Evolutionary conservation across 2,329 filamentous ascomycete species (phyloP), one percentile per base, ranked within the genome.

Genomic region (Diaporthe nobilis): DNA sequence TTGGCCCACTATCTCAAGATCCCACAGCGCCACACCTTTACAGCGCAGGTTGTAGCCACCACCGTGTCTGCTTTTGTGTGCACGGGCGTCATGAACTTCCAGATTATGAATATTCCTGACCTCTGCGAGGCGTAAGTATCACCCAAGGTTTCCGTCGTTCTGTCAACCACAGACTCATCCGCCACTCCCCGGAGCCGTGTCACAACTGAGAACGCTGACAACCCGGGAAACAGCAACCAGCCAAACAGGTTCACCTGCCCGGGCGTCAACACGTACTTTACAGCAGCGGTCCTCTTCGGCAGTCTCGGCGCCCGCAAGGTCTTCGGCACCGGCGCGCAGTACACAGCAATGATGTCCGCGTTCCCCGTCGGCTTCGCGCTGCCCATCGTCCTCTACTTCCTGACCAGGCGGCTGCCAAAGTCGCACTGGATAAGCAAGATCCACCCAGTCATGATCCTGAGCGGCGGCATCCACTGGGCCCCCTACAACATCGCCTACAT

Each of bases 1-100:
- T 77, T 82, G 72, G 81, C 80, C 0, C 81, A 82, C 71, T 91
- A 91, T 81, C 86, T 90, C 83, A 91, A 91, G 83, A 90, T 92
- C 25, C 90, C 91, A 8, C 91, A 90, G 0, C 87, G 88, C 20
- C 87, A 91, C 44, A 89, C 90, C 10, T 92, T 92, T 78, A 82
- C 85, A 31, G 90, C 90, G 1, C 90, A 92, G 81, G 89, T 92
- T 79, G 83, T 89, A 15, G 89, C 90, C 51, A 92, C 89, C 2
- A 83, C 91, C 25, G 82, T 90, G 28, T 88, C 87, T 70, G 89
- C 87, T 1, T 83, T 90, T 60, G 85, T 90, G 57, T 88, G 86
- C 77, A 85, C 87, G 6, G 87, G 85, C 20, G 85, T 90, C 2
- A 80, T 84, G 75, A 83, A 85, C 77, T 88, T 87, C 80, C 87